These are phyloP conservation scores for Diutina mesorugosa DNA, from an alignment of 1,139 yeast genomes.

Conservation along the genomic window DNA sequence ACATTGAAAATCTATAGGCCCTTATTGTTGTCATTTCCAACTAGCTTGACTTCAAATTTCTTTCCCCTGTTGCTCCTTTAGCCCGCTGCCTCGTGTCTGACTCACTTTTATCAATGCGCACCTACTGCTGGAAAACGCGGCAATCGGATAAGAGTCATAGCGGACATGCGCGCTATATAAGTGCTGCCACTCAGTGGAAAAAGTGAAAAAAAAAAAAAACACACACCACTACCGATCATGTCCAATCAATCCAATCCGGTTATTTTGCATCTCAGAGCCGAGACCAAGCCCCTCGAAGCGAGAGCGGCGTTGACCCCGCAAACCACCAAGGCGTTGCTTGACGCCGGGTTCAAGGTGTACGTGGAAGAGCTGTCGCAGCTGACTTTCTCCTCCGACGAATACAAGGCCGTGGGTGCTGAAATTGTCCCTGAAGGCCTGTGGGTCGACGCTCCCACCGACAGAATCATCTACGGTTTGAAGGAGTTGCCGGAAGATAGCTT, in stretches of 20 bases:
- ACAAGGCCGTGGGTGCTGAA: slow-evolving; percentile 66
- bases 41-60: not conserved
- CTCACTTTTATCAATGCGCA: not conserved
- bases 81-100: not conserved
- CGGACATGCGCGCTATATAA: not conserved
- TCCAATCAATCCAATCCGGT: slow-evolving; percentile 14
- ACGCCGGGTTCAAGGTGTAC: slow-evolving; percentile 77
- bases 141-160: slow-evolving; percentile 1
- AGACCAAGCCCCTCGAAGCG: slow-evolving; percentile 92
- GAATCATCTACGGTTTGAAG: slow-evolving; percentile 85
- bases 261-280: slow-evolving; percentile 78
- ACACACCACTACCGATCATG: not conserved
- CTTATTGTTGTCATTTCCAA: too few relatives aligned
- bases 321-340: slow-evolving; percentile 70
- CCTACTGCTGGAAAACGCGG: not conserved
- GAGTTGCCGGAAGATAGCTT: slow-evolving; percentile 92
- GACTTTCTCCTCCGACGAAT: slow-evolving; percentile 64
- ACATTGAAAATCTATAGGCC: too few relatives aligned
- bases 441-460: slow-evolving; percentile 79
- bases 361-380: slow-evolving; percentile 86
- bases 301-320: slow-evolving; percentile 94
- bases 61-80: not conserved
- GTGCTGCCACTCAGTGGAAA: not conserved
- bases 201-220: not conserved
- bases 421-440: slow-evolving; percentile 91